Conservation (phyloP, 192 early-diverging fungal genomes). For the Phycomyces nitens region DNA sequence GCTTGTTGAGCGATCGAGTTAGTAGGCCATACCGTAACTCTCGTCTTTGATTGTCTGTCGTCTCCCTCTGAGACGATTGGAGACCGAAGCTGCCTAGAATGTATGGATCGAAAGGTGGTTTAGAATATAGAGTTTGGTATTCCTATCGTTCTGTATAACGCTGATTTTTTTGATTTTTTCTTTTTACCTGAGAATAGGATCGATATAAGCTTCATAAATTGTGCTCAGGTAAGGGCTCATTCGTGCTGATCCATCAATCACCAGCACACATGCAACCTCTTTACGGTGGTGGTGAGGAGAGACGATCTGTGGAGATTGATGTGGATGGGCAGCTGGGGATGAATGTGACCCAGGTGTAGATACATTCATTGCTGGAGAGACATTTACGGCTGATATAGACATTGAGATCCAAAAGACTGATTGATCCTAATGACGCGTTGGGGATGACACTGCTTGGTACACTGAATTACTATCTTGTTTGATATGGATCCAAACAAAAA, state of each 20-base stretch:
- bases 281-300: conserved; percentile 35
- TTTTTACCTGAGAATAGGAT: conserved; percentile 53
- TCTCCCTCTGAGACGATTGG: conserved; percentile 47
- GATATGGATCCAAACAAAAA: no score
- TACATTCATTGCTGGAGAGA: background rate
- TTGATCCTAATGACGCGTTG: background rate
- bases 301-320: conserved; percentile 19
- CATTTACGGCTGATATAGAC: background rate
- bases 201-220: conserved; percentile 47
- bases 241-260: conserved; percentile 50
- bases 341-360: conserved; percentile 22
- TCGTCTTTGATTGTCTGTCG: conserved; percentile 44
- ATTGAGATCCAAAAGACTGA: background rate
- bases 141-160: no score
- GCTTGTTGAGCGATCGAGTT: background rate
- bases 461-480: no score
- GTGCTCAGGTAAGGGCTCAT: conserved; percentile 43
- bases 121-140: background rate
- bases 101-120: background rate
- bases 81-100: conserved; percentile 47
- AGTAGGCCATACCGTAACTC: conserved; percentile 43
- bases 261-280: conserved; percentile 55
- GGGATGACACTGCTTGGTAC: no score
- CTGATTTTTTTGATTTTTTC: no score
- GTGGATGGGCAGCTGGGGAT: conserved; percentile 18